These are phyloP conservation scores for Termitomyces sp. DNA, from an alignment of 768 basidiomycete species.

Conservation along the genomic window DNA sequence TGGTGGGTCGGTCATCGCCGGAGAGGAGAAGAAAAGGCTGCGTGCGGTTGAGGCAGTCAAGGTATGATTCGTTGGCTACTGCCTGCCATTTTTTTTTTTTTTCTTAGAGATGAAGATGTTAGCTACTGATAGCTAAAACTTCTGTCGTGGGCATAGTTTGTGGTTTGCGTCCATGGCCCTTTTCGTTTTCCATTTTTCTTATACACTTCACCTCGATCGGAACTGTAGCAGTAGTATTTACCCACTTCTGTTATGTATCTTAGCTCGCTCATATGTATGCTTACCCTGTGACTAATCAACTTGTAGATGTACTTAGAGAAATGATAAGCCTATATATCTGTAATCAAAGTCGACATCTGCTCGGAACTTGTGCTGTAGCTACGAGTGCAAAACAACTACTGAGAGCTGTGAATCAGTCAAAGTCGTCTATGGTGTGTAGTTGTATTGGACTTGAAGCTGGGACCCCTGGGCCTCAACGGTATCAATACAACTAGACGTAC, in stretches of 20 bases:
- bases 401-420: too few species aligned
- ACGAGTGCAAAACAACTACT: too few species aligned
- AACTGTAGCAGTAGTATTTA: not conserved
- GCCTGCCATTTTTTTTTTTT: not conserved
- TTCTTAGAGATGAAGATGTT: not conserved
- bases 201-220: not conserved
- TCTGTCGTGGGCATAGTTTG: not conserved
- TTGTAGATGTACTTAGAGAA: too few species aligned
- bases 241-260: not conserved
- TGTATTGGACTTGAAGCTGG: too few species aligned
- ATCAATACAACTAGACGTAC: too few species aligned
- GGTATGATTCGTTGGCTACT: not conserved
- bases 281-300: not conserved
- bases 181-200: not conserved
- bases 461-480: too few species aligned
- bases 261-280: not conserved
- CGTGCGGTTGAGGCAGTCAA: not conserved
- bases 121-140: not conserved
- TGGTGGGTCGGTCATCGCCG: constrained; percentile 5
- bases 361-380: too few species aligned
- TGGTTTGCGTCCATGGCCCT: not conserved
- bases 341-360: too few species aligned
- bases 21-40: not conserved
- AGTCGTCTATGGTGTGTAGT: too few species aligned
- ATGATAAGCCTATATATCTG: too few species aligned